Percentiles rank a stretch among this genome's conserved stretches.
Evolutionary conservation across 129 eudicot genomes (phyloP).

Genomic region (Flaveria robusta): DNA sequence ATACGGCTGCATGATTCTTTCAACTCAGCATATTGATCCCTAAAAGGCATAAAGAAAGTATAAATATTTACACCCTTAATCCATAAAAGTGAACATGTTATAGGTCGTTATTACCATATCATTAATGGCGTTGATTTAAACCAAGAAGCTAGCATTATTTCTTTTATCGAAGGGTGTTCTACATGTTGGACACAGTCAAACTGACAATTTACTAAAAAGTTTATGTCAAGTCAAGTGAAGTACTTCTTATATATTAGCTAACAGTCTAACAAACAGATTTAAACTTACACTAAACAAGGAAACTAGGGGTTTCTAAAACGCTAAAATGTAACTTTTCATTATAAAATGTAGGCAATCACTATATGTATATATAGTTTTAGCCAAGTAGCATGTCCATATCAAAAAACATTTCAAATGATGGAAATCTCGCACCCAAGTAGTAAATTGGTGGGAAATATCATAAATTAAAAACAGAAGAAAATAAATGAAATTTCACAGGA

Average conservation of each 20-base stretch:
- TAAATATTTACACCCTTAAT: not conserved
- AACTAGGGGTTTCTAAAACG: not conserved
- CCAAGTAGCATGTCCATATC: not conserved
- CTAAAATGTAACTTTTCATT: not conserved
- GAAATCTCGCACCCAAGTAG: not conserved
- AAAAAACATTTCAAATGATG: not conserved
- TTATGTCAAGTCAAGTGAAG: not conserved
- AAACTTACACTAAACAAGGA: not conserved
- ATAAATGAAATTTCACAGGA: conserved; percentile 8
- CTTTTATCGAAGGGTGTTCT: conserved; percentile 9
- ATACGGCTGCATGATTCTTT: conserved; percentile 73
- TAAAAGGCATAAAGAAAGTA: conserved; percentile 31
- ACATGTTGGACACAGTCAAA: not conserved
- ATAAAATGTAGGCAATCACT: not conserved
- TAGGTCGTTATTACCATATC: not conserved
- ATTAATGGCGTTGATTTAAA: conserved; percentile 4
- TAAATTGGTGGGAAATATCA: not conserved
- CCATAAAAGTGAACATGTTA: not conserved
- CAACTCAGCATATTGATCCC: conserved; percentile 66
- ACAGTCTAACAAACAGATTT: not conserved
- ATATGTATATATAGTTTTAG: not conserved
- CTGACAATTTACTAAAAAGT: too few species aligned
- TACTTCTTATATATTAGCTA: not conserved
- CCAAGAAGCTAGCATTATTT: not conserved
- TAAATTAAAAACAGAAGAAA: not conserved